A percentile compares a stretch with the other conserved stretches of the same genome.
These are phyloP conservation scores for Fusarium falciforme DNA, from an alignment of 2,329 filamentous ascomycete genomes.

Conservation along the genomic window DNA sequence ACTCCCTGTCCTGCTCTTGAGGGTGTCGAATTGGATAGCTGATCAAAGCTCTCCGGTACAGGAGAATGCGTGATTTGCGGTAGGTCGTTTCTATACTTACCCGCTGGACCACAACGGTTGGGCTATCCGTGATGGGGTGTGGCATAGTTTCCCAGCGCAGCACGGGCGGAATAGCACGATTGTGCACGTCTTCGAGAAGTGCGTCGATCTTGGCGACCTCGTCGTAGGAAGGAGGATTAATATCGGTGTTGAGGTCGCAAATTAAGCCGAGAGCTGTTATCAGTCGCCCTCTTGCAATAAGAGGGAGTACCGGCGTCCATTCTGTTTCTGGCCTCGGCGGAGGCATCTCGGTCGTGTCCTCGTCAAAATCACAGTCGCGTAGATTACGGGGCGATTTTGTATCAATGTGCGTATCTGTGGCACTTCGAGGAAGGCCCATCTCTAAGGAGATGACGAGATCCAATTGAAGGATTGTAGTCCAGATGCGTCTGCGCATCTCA, in stretches of 20 bases:
- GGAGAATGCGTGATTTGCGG: constrained; percentile 18
- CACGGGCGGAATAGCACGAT: constrained; percentile 12
- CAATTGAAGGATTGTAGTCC: constrained; percentile 63
- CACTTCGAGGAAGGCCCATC: constrained; percentile 60
- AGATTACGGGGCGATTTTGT: constrained; percentile 19
- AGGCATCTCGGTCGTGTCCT: constrained; percentile 13
- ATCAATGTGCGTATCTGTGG: constrained; percentile 13
- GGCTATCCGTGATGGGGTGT: constrained; percentile 24
- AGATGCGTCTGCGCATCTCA: constrained; percentile 62
- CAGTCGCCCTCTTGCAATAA: constrained; percentile 17
- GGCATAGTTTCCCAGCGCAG: constrained; percentile 15
- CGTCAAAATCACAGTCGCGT: constrained; percentile 22
- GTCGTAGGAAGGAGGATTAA: constrained; percentile 15
- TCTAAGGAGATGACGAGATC: constrained; percentile 73
- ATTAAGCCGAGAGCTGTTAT: constrained; percentile 17
- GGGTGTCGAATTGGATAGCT: constrained; percentile 1
- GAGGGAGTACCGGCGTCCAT: constrained; percentile 18
- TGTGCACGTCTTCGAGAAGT: constrained; percentile 23
- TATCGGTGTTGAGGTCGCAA: constrained; percentile 20
- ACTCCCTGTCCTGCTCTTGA: constrained; percentile 16
- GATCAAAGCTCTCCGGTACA: constrained; percentile 24
- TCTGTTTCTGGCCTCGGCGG: constrained; percentile 23
- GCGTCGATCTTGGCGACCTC: constrained; percentile 12
- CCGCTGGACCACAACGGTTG: constrained; percentile 25
- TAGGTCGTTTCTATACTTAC: constrained; percentile 24